Evolutionary conservation across 2,329 filamentous ascomycete genomes (phyloP).

Genomic region (Colletotrichum noveboracense): DNA sequence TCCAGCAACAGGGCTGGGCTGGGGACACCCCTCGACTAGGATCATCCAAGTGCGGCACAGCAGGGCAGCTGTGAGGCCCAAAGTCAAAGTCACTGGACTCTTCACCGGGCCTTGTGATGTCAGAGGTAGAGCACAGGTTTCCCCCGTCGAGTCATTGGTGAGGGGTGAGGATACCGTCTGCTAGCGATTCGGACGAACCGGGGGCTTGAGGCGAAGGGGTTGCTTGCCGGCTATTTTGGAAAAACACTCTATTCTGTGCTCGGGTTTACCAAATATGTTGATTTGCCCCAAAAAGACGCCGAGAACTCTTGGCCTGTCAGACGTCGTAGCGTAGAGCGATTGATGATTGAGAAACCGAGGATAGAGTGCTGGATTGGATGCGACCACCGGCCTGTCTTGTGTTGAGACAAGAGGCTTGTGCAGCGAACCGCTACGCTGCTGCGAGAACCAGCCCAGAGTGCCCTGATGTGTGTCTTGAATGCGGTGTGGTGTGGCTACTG

Average conservation of each 20-base stretch:
- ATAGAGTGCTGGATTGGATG: constrained; percentile 5
- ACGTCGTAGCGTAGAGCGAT: not conserved
- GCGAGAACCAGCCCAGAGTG: not conserved
- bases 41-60: not conserved
- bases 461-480: constrained; percentile 5
- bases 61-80: not conserved
- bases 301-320: not conserved
- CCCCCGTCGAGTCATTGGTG: constrained; percentile 10
- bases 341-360: not conserved
- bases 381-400: constrained; percentile 11
- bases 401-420: constrained; percentile 19
- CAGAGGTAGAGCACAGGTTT: constrained; percentile 9
- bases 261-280: not conserved
- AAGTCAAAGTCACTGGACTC: not conserved
- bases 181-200: constrained; percentile 11
- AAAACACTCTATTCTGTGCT: constrained; percentile 4
- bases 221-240: constrained; percentile 3
- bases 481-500: constrained; percentile 4
- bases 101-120: constrained; percentile 2
- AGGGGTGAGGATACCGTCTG: not conserved
- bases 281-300: not conserved
- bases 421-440: constrained; percentile 4
- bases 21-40: constrained; percentile 9
- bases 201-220: not conserved
- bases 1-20: constrained; percentile 9